phyloP scores from a whole-genome alignment of 441 rosid genomes.

The Corymbia calophylla region DNA sequence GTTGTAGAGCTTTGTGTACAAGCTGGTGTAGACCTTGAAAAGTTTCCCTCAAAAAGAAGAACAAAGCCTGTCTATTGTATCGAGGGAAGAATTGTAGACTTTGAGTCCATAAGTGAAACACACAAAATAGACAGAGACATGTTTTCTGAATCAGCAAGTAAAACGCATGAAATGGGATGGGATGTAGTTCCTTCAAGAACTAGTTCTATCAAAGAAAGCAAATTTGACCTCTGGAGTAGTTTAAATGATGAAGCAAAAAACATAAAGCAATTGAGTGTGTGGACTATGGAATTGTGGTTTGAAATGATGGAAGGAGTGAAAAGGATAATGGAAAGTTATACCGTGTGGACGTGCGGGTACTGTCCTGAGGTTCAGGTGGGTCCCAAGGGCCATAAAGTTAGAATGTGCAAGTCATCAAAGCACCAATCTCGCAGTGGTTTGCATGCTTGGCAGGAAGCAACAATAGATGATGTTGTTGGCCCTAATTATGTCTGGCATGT shows the following conservation, averaged over 20 bases:
- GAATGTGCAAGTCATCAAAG: constrained; percentile 73
- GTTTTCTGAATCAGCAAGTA: neutral
- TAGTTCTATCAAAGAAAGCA: neutral
- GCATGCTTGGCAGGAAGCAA: constrained; percentile 93
- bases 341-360: constrained; percentile 71
- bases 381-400: constrained; percentile 82
- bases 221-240: neutral
- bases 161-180: constrained; percentile 1
- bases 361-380: constrained; percentile 91
- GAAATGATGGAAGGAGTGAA: constrained; percentile 58
- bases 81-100: constrained; percentile 81
- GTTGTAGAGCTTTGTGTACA: constrained; percentile 77
- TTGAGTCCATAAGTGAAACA: constrained; percentile 24
- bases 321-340: constrained; percentile 53
- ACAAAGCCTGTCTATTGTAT: constrained; percentile 69
- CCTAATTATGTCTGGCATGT: constrained; percentile 88
- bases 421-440: constrained; percentile 76
- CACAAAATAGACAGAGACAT: constrained; percentile 1
- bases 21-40: constrained; percentile 65
- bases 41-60: constrained; percentile 61
- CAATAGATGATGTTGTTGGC: constrained; percentile 55
- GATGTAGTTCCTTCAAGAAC: neutral
- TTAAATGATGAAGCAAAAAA: constrained; percentile 7
- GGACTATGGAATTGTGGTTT: constrained; percentile 56
- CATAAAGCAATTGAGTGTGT: constrained; percentile 33